Conservation (phyloP, 352 stramenopile genomes). For the Globisporangium megalacanthum region DNA sequence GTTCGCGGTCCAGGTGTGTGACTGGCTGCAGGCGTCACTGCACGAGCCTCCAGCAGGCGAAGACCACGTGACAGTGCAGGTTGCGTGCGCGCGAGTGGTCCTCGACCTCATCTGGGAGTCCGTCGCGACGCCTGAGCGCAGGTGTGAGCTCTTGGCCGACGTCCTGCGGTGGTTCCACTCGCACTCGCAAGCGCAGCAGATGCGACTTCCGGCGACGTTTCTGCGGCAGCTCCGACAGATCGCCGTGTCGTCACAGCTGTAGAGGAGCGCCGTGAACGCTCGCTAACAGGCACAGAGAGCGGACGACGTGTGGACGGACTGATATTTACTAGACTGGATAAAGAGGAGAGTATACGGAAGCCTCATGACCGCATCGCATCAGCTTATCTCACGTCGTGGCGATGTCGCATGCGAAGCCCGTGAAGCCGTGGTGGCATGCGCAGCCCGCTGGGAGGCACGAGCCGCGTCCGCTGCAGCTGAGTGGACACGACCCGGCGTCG, state of each 20-base stretch:
- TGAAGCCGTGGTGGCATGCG: slow-evolving; percentile 22
- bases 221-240: slow-evolving; percentile 13
- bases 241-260: slow-evolving; percentile 6
- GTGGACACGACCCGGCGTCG: slow-evolving; percentile 13
- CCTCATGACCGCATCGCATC: too few species aligned
- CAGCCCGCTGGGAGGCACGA: slow-evolving; percentile 20
- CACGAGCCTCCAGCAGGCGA: not conserved
- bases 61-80: not conserved
- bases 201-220: not conserved
- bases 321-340: too few species aligned
- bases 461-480: slow-evolving; percentile 18
- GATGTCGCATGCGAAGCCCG: slow-evolving; percentile 19
- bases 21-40: slow-evolving; percentile 1
- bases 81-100: not conserved
- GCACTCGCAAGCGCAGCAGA: slow-evolving; percentile 5
- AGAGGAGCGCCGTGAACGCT: too few species aligned
- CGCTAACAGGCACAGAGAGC: too few species aligned
- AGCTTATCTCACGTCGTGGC: not conserved
- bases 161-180: slow-evolving; percentile 10
- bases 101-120: slow-evolving; percentile 5
- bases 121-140: slow-evolving; percentile 9
- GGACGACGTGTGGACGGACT: too few species aligned
- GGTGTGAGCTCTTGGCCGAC: slow-evolving; percentile 9
- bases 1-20: not conserved
- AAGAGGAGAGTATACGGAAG: too few species aligned